A percentile compares a stretch with the other conserved stretches of the same genome.
Conservation (phyloP, 345 rosid genomes). For the Boechera stricta region DNA sequence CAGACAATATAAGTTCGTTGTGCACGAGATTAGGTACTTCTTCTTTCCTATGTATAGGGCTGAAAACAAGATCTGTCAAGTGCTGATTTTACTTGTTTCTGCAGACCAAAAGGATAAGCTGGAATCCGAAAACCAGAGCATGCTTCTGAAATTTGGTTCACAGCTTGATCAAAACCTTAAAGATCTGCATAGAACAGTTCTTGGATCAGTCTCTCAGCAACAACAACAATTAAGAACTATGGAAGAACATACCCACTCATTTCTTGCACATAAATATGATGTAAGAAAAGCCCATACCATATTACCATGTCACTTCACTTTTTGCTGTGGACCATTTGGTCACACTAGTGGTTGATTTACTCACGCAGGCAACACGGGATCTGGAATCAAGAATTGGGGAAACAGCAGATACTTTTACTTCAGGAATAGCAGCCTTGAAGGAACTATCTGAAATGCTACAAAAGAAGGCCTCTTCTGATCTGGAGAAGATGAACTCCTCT, state of each 20-base stretch:
- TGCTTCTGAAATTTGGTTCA: conserved; percentile 81
- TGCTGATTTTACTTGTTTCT: conserved; percentile 30
- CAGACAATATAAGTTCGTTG: conserved; percentile 73
- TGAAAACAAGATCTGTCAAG: background rate
- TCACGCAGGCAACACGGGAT: conserved; percentile 62
- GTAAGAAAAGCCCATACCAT: conserved; percentile 49
- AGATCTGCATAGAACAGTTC: conserved; percentile 66
- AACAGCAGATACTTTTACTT: conserved; percentile 58
- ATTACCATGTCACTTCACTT: background rate
- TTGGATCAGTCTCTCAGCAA: conserved; percentile 85
- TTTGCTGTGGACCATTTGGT: conserved; percentile 18
- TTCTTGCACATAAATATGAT: conserved; percentile 78
- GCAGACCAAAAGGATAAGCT: conserved; percentile 75
- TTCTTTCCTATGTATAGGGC: conserved; percentile 16
- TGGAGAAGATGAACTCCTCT: conserved; percentile 54
- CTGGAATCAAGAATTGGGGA: conserved; percentile 64
- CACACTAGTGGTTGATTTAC: conserved; percentile 33
- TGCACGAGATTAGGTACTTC: conserved; percentile 73
- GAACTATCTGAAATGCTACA: conserved; percentile 59
- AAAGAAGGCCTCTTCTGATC: conserved; percentile 59
- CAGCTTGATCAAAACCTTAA: conserved; percentile 80
- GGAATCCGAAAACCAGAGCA: conserved; percentile 75
- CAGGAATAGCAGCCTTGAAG: conserved; percentile 62
- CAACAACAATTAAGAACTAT: conserved; percentile 77
- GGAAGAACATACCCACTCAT: conserved; percentile 73